These are phyloP conservation scores for Heimioporus sp. DNA, from an alignment of 768 basidiomycete species.

Conservation along the genomic window DNA sequence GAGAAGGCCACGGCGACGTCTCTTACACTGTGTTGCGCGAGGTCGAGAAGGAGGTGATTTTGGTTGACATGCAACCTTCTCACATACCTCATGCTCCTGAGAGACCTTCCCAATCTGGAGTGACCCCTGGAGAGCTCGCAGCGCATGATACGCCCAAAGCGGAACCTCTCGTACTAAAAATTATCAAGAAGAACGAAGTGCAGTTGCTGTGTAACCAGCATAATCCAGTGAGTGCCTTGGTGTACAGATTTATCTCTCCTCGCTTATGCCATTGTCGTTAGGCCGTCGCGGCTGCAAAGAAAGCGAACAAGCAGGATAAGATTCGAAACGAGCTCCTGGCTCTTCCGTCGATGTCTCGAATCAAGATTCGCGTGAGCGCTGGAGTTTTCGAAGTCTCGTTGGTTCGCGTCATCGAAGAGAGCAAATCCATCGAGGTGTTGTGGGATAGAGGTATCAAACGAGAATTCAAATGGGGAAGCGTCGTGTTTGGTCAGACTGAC, in stretches of 20 bases:
- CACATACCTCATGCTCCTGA: slow-evolving; percentile 3
- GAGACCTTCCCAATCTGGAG: background rate
- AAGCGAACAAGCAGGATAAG: slow-evolving; percentile 70
- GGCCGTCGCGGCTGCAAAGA: slow-evolving; percentile 74
- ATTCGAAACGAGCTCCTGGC: slow-evolving; percentile 68
- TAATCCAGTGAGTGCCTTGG: slow-evolving; percentile 69
- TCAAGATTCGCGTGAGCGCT: slow-evolving; percentile 81
- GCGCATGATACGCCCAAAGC: slow-evolving; percentile 1
- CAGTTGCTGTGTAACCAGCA: slow-evolving; percentile 83
- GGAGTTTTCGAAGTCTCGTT: slow-evolving; percentile 88
- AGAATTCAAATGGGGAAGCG: slow-evolving; percentile 82
- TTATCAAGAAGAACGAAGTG: slow-evolving; percentile 71
- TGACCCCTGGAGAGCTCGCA: background rate
- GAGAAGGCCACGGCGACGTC: slow-evolving; percentile 49
- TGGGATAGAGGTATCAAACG: slow-evolving; percentile 75
- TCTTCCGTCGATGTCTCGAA: slow-evolving; percentile 66
- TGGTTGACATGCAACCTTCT: slow-evolving; percentile 42
- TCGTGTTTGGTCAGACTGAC: slow-evolving; percentile 74
- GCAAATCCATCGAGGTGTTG: slow-evolving; percentile 70
- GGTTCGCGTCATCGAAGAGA: slow-evolving; percentile 65
- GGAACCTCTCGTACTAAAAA: slow-evolving; percentile 48
- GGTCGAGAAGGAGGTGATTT: slow-evolving; percentile 79
- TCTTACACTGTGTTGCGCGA: slow-evolving; percentile 62
- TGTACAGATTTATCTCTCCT: background rate
- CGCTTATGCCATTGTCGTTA: slow-evolving; percentile 27